Evolutionary conservation across 257 asterid species (phyloP).

Genomic region (Asclepias syriaca): DNA sequence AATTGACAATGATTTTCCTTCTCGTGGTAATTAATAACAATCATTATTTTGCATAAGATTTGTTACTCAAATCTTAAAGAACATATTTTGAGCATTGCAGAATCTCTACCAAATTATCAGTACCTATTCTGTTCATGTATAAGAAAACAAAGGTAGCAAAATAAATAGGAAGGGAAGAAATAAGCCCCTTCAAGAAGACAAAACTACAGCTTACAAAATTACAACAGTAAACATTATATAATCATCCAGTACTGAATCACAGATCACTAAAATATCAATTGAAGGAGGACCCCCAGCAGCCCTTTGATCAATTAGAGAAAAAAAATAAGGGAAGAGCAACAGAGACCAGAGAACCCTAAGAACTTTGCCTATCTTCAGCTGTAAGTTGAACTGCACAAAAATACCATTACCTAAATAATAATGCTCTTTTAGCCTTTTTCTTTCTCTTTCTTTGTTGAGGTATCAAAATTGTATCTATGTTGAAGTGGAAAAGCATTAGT

Average conservation of each 20-base stretch:
- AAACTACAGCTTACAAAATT: conserved; percentile 8
- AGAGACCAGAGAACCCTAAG: conserved; percentile 7
- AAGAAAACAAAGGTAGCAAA: neutral
- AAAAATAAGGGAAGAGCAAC: conserved; percentile 1
- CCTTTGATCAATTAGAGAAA: neutral
- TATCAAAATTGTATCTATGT: conserved; percentile 8
- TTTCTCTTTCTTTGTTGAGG: neutral
- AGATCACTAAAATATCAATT: neutral
- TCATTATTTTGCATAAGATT: too few species aligned
- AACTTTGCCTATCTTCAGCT: conserved; percentile 13
- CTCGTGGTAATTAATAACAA: too few species aligned
- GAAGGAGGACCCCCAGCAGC: conserved; percentile 8
- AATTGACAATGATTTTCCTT: neutral
- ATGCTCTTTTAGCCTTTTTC: too few species aligned
- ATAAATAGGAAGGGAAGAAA: neutral
- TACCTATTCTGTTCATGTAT: too few species aligned
- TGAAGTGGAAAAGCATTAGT: conserved; percentile 7
- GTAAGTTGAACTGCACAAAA: neutral
- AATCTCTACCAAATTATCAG: too few species aligned
- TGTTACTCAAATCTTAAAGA: too few species aligned
- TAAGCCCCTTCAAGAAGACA: conserved; percentile 3
- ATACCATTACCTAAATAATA: conserved; percentile 3
- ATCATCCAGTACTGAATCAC: conserved; percentile 13
- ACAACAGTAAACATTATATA: conserved; percentile 1
- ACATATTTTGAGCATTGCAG: too few species aligned